These are phyloP conservation scores for Botrytis porri DNA, from an alignment of 2,329 filamentous ascomycete species.

Conservation along the genomic window DNA sequence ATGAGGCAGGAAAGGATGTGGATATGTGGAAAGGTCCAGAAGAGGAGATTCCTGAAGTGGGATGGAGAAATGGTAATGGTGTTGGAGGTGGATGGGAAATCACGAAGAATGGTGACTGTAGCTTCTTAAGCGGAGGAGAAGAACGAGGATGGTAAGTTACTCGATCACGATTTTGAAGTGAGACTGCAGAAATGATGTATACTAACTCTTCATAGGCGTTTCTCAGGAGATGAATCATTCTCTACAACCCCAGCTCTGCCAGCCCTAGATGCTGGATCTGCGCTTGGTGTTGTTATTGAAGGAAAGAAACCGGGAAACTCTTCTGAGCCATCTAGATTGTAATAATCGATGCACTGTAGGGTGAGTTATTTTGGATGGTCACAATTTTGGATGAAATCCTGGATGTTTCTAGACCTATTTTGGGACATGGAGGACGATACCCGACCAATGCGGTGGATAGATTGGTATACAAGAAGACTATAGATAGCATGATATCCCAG, in stretches of 20 bases:
- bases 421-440: conserved; percentile 5
- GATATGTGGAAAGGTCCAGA: conserved; percentile 42
- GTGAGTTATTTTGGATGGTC: neutral
- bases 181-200: conserved; percentile 1
- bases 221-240: conserved; percentile 58
- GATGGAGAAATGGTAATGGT: conserved; percentile 59
- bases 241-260: conserved; percentile 35
- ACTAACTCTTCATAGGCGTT: conserved; percentile 42
- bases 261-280: conserved; percentile 37
- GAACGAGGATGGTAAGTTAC: conserved; percentile 79
- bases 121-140: conserved; percentile 73
- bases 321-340: conserved; percentile 22
- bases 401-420: neutral
- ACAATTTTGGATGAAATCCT: neutral
- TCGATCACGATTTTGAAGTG: conserved; percentile 11
- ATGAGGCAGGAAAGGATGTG: conserved; percentile 40
- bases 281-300: conserved; percentile 40
- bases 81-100: conserved; percentile 79
- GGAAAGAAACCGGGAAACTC: conserved; percentile 27
- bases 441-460: neutral
- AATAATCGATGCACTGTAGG: neutral
- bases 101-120: conserved; percentile 77
- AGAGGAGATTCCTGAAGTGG: conserved; percentile 41
- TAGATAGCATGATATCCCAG: neutral
- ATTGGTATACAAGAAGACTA: conserved; percentile 3